Evolutionary conservation across 2,329 filamentous ascomycete genomes (phyloP).

Genomic region (Leptographium procerum): DNA sequence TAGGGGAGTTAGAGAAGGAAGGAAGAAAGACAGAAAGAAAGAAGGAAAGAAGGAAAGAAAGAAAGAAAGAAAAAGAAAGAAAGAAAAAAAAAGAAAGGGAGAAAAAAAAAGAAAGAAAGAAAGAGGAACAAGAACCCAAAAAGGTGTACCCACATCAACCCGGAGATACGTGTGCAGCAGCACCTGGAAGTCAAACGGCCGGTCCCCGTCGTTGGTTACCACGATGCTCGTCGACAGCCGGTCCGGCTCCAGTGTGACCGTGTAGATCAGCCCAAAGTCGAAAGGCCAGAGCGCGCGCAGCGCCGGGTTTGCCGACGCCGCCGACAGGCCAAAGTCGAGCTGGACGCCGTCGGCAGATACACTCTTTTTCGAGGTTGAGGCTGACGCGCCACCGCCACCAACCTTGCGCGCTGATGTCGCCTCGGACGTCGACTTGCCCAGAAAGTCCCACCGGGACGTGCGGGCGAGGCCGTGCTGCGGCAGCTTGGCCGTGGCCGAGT

Average conservation of each 20-base stretch:
- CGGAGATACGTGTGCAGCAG: conserved; percentile 85
- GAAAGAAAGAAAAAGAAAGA: neutral
- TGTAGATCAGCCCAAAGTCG: conserved; percentile 86
- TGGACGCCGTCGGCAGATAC: conserved; percentile 49
- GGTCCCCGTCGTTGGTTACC: conserved; percentile 74
- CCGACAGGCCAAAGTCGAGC: conserved; percentile 87
- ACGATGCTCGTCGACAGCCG: conserved; percentile 71
- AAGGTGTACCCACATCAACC: conserved; percentile 51
- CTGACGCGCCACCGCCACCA: conserved; percentile 16
- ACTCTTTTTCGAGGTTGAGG: neutral
- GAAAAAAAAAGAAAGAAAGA: neutral
- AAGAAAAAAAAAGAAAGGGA: neutral
- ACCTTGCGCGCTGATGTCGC: neutral
- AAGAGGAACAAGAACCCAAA: neutral
- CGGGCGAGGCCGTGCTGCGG: conserved; percentile 94
- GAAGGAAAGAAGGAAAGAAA: neutral
- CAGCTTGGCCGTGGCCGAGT: conserved; percentile 66
- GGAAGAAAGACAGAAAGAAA: no score
- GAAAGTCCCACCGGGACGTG: conserved; percentile 81
- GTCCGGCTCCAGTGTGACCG: conserved; percentile 68
- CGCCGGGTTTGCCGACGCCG: conserved; percentile 56
- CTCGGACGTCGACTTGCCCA: conserved; percentile 54
- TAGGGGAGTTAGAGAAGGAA: conserved; percentile 23
- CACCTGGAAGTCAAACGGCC: conserved; percentile 82
- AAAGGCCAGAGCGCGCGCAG: conserved; percentile 68